Evolutionary conservation across 371 early-diverging fungal genomes (phyloP), one percentile per base, ranked within the genome.

Genomic region (Lichtheimia hyalospora): DNA sequence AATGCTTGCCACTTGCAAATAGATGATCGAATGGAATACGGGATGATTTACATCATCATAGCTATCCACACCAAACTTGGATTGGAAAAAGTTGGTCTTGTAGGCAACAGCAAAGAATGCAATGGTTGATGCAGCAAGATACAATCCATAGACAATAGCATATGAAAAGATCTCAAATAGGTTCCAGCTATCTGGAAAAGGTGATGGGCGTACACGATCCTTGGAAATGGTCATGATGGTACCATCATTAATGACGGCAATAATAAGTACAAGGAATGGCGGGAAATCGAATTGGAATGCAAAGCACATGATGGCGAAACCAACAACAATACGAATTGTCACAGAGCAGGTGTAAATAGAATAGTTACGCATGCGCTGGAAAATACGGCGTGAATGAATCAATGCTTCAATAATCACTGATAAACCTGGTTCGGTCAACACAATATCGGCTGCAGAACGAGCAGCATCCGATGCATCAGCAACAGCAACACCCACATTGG

Each of bases 401-500:
- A 87, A 79, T 55, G 85, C 86, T 61, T 85, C 86, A 60, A 87
- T 85, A 58, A 90, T 86, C 57, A 88, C 86, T 40, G 87, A 86
- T 60, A 92, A 84, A 77, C 93, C 93, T 54, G 90, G 87, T 62
- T 82, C 85, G 20, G 88, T 85, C 68, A 92, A 80, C 58, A 92
- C 91, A 68, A 90, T 90, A 74, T 89, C 89, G 39, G 89, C 87
- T 54, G 90, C 90, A 67, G 87, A 82, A 60, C 89, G 87, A 53
- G 92, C 90, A 54, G 89, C 90, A 70, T 89, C 90, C 34, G 88
- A 84, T 51, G 87, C 88, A 63, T 86, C 89, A 55, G 84, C 94
- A 74, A 96, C 93, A 58, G 92, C 92, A 64, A 91, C 84, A 79
- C 92, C 92, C 46, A 89, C 89, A 61, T 91, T 88, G 67, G 92